Evolutionary conservation across 257 asterid species (phyloP).

Genomic region (Fraxinus anomala): DNA sequence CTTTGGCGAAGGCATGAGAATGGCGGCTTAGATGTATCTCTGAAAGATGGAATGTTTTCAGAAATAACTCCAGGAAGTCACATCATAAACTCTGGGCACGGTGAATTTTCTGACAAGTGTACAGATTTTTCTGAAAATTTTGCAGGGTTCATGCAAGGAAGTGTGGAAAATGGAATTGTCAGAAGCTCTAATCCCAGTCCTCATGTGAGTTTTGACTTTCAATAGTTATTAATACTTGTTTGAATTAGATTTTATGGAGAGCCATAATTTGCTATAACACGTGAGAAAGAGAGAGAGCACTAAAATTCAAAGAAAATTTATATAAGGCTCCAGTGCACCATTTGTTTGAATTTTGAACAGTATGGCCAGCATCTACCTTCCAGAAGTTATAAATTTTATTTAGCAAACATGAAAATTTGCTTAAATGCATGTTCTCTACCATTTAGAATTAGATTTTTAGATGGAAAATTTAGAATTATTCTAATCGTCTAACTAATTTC

Average conservation of each 20-base stretch:
- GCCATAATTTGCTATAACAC: background rate
- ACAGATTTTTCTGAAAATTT: conserved; percentile 50
- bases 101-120: conserved; percentile 39
- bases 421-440: background rate
- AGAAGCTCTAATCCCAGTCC: conserved; percentile 77
- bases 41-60: conserved; percentile 82
- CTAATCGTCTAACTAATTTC: background rate
- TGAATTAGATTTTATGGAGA: conserved; percentile 13
- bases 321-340: background rate
- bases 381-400: conserved; percentile 1
- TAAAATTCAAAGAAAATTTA: background rate
- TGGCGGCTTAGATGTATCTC: conserved; percentile 67
- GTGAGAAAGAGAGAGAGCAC: background rate
- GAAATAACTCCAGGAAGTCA: conserved; percentile 43
- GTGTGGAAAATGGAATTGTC: conserved; percentile 34
- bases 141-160: conserved; percentile 61
- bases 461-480: background rate
- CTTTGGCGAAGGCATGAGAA: conserved; percentile 68
- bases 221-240: conserved; percentile 8
- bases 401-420: background rate
- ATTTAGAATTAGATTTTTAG: background rate
- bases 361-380: background rate
- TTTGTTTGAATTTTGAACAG: background rate
- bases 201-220: conserved; percentile 48
- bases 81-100: conserved; percentile 41